Conservation (phyloP, 2,329 filamentous ascomycete species). For the Colletotrichum destructivum region DNA sequence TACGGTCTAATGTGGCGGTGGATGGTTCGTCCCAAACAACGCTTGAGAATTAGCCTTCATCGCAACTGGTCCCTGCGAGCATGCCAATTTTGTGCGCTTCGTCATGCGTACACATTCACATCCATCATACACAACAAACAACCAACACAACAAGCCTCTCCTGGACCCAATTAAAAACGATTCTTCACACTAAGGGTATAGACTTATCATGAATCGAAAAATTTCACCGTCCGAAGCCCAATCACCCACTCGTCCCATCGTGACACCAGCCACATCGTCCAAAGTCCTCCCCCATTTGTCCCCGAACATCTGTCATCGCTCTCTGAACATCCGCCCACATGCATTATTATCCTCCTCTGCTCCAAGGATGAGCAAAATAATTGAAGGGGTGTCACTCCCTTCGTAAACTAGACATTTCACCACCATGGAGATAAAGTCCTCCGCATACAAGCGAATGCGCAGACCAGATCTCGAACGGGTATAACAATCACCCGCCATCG, state of each 20-base stretch:
- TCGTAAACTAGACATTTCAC: conserved; percentile 10
- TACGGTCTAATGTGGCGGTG: no score
- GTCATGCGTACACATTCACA: not conserved
- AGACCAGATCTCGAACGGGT: conserved; percentile 26
- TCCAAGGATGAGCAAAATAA: not conserved
- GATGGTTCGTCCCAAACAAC: not conserved
- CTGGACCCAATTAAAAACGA: conserved; percentile 10
- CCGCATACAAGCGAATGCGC: conserved; percentile 13
- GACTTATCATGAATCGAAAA: conserved; percentile 43
- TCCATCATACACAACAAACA: no score
- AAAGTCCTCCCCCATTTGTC: conserved; percentile 3
- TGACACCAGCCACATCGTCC: conserved; percentile 12
- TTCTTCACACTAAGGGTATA: conserved; percentile 44
- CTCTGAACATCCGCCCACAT: not conserved
- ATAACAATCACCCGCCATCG: conserved; percentile 30
- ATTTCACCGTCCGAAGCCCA: conserved; percentile 29
- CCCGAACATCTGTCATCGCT: not conserved
- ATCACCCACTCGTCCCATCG: not conserved
- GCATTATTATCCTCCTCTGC: conserved; percentile 16
- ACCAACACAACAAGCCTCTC: not conserved
- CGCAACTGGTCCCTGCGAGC: not conserved
- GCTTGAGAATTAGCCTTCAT: not conserved
- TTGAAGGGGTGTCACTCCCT: no score
- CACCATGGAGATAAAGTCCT: conserved; percentile 5
- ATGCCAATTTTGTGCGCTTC: not conserved